phyloP scores from a whole-genome alignment of 2,329 filamentous ascomycete species.

The Ceratocystis destructans region DNA sequence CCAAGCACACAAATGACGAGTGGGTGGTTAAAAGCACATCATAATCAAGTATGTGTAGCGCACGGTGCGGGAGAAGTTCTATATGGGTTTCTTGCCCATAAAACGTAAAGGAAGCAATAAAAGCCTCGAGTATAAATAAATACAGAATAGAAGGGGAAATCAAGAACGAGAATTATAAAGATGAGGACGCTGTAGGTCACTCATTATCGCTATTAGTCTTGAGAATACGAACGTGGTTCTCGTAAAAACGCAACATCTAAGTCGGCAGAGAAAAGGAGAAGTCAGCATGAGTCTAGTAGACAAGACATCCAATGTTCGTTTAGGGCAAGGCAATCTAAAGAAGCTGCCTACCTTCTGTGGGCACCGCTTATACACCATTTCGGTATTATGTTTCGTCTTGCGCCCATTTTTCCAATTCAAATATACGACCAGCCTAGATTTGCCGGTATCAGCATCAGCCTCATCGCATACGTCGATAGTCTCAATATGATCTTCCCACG shows the following conservation, averaged over 20 bases:
- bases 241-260: constrained; percentile 48
- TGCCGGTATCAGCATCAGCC: constrained; percentile 32
- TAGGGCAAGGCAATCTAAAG: not conserved
- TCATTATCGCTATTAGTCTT: constrained; percentile 21
- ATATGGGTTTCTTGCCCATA: too few relatives aligned
- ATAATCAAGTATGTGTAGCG: too few relatives aligned
- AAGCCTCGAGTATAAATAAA: too few relatives aligned
- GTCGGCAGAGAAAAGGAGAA: not conserved
- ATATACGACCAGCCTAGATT: constrained; percentile 46
- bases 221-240: constrained; percentile 42
- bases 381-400: constrained; percentile 60
- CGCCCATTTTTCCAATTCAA: constrained; percentile 59
- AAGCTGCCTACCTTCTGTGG: constrained; percentile 52
- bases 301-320: not conserved
- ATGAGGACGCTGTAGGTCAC: not conserved
- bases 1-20: too few relatives aligned
- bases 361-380: constrained; percentile 58
- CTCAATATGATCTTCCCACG: constrained; percentile 62
- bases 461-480: constrained; percentile 61
- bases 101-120: too few relatives aligned
- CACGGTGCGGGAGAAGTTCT: too few relatives aligned
- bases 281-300: not conserved
- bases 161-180: too few relatives aligned
- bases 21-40: too few relatives aligned
- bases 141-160: too few relatives aligned